Evolutionary conservation across 257 asterid genomes (phyloP), one percentile per base, ranked within the genome.

Genomic region (Salvia miltiorrhiza): DNA sequence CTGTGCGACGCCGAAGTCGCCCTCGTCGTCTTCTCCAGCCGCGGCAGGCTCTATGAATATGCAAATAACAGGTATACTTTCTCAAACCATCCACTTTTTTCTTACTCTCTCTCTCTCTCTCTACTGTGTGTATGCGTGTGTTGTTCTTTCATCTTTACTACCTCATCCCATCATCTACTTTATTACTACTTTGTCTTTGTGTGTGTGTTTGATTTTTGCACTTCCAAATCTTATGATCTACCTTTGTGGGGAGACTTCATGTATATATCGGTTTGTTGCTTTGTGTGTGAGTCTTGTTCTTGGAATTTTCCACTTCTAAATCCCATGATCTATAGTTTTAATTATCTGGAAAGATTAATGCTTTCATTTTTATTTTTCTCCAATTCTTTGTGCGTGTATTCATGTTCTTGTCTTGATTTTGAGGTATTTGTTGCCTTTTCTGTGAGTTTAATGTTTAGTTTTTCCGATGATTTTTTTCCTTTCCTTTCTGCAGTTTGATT

Each of bases 1-100:
- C 71, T 91, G 19, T 91, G 97, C 59, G 97, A 88, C 84, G 97
- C 97, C 64, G 97, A 91, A 44, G 87, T 91, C 69, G 95, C 97
- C 54, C 97, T 91, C 5, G 71, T 91, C n/a, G 90, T 91, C 71
- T 91, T 91, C 85, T 91, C 97, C 0, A 82, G 54, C 81, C 89
- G 96, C 9, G 97, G 97, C 21, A 82, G 93, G 32, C 97, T 91
- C 71, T 91, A 89, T 37, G 96, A 91, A 53, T 91, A 85, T 75
- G 90, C 97, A 0, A 91, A 87, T 61, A 87, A 89, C 96, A 91
- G 97, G 97, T 86, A 1, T 28, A 2, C 32, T 28, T 4, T 28
- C 0, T n/a, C n/a, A n/a, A 26, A 26, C 1, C 6, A 2, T 17
- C 7, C 12, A 7, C 3, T 55, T 30, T n/a, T 6, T 8, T 35